Evolutionary conservation across 1,139 yeast species (phyloP), one percentile per base, ranked within the genome.

Genomic region (Scheffersomyces parashehatae): DNA sequence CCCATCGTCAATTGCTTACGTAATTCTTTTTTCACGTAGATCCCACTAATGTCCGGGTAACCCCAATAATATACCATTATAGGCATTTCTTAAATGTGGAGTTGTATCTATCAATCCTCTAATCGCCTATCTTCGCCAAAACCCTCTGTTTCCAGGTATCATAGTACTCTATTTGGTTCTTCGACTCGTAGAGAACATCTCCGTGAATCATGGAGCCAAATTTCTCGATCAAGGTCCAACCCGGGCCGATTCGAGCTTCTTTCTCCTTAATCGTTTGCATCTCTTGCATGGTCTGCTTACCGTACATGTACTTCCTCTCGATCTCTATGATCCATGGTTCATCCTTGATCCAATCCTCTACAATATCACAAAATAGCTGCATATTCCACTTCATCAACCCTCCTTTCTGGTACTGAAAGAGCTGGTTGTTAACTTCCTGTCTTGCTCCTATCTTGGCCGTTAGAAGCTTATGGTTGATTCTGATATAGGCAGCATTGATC

Each of bases 401-500:
- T 10, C 81, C 85, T 43, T 72, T 71, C 60, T 84, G 88, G 38
- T 74, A 66, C 29, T 68, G 67, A 46, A 78, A 76, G 56, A 85
- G 66, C 39, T 75, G 77, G 39, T 75, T 71, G 42, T 78, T 64
- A 12, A 82, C 71, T 30, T 70, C 65, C 6, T 75, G 61, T 44
- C 70, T 75, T 24, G 79, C 70, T 2, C 85, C 82, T 8, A 82
- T 67, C 41, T 72, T 75, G 9, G 64, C 58, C 8, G 65, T 58
- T 13, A 83, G 62, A 28, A 72, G 57, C 20, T 67, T 67, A 46
- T 77, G 75, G 56, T 82, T 82, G 31, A 84, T 71, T 11, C 83
- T 67, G 11, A 72, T 65, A 41, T 81, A 82, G 11, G 84, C 82
- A 5, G 84, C 77, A 35, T 83, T 71, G 1, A 84, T 70, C 49